These are phyloP conservation scores for Trypanosoma rangeli DNA, from an alignment of 208 protist species.

Conservation along the genomic window DNA sequence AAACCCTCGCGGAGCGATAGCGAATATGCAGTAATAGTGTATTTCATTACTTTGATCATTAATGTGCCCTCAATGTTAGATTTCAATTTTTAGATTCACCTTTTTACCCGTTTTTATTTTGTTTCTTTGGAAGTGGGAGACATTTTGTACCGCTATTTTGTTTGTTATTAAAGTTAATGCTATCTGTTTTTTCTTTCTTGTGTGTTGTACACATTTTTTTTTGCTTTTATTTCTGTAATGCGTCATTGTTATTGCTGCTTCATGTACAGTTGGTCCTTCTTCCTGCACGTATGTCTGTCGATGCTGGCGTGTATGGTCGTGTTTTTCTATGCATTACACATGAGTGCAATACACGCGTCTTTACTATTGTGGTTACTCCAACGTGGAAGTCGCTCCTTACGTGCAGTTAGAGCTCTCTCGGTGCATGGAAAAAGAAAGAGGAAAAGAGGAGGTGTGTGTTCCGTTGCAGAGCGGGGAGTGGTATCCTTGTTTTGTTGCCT, in stretches of 20 bases:
- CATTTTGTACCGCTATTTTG: not conserved
- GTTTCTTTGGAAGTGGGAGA: not conserved
- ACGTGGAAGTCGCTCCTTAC: not conserved
- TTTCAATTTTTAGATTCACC: slow-evolving; percentile 6
- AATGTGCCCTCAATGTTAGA: not conserved
- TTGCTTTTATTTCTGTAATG: not conserved
- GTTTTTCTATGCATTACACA: not conserved
- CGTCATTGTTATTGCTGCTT: not conserved
- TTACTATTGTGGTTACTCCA: not conserved
- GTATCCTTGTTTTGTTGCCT: not conserved
- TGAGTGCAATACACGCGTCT: not conserved
- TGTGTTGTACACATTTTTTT: not conserved
- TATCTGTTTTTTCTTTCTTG: not conserved
- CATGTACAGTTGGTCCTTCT: not conserved
- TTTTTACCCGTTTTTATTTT: not conserved
- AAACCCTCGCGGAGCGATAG: slow-evolving; percentile 15
- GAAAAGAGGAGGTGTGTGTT: not conserved
- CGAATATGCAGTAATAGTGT: not conserved
- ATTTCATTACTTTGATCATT: not conserved
- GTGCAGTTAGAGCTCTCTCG: not conserved
- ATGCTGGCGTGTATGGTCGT: not conserved
- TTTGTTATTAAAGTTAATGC: not conserved
- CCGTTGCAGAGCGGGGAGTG: not conserved
- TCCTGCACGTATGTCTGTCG: not conserved
- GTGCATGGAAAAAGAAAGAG: not conserved